Evolutionary conservation across 1,284 basidiomycete genomes (phyloP), one percentile per base, ranked within the genome.

Genomic region (Ceratobasidium sp.): DNA sequence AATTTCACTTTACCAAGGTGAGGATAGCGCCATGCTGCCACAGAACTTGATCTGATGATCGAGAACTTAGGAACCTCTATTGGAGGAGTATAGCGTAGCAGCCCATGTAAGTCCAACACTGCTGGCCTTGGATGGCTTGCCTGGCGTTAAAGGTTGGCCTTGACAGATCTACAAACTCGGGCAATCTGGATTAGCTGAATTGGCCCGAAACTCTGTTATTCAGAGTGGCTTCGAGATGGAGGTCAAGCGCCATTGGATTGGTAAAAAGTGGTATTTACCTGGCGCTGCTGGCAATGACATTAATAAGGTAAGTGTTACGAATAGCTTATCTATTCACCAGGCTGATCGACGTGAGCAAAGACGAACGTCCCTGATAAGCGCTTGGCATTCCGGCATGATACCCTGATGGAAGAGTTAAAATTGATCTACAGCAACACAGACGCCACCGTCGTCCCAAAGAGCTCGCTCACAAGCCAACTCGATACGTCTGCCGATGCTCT

Each of bases 191-290:
- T 81, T 91, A 3, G 88, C 88, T 53, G 96, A 99, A 79, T 84
- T 99, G 27, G 96, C 97, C 19, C 87, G 96, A 53, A 99, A 98
- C 80, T 95, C 93, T 1, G 96, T 98, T 39, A 82, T 94, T 62
- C 97, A 99, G 77, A 95, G 91, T 73, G 97, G 97, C 1, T 99
- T 98, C 79, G 97, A 99, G 79, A 98, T 98, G 94, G 91, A 97
- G 78, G 80, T 98, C 75, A 99, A 99, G 80, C 87, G 94, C 14
- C 97, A 98, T 78, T 99, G 97, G 96, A 82, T 97, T 2, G 94
- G 95, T 0, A 83, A 89, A 71, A 81, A 90, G 71, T 98, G 93
- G 90, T 96, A 93, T 77, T 80, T 93, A 27, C 90, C 93, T 3
- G 94, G 94, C 29, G 86, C 89, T 1, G 86, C 86, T 8, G 94